Conservation (phyloP, 345 rosid species). For the Crucihimalaya himalaica region DNA sequence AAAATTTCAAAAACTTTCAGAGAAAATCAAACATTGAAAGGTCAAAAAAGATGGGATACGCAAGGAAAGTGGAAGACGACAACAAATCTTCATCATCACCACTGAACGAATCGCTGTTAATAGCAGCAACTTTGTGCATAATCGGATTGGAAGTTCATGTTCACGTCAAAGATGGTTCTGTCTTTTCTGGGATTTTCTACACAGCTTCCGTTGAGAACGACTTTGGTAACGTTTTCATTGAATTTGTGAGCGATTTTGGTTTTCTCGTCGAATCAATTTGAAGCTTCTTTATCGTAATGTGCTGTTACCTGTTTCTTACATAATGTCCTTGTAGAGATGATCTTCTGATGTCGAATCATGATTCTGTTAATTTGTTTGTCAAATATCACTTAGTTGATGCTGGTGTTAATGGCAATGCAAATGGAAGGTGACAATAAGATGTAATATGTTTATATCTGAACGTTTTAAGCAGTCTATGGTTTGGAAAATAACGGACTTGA, state of each 20-base stretch:
- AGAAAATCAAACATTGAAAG: not conserved
- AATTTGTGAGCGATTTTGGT: not conserved
- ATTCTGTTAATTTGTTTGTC: not conserved
- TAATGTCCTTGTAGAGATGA: not conserved
- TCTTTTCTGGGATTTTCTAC: constrained; percentile 73
- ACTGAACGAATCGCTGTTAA: constrained; percentile 58
- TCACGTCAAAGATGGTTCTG: constrained; percentile 78
- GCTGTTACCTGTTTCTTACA: not conserved
- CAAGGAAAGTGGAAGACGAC: constrained; percentile 46
- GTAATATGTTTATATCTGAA: not conserved
- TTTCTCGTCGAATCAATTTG: not conserved
- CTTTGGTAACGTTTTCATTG: constrained; percentile 44
- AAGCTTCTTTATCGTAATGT: constrained; percentile 2
- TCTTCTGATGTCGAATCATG: constrained; percentile 35
- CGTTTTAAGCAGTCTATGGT: not conserved
- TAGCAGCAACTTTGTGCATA: constrained; percentile 71
- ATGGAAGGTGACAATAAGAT: not conserved
- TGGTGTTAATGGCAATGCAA: not conserved
- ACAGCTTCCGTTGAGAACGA: constrained; percentile 73
- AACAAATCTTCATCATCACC: constrained; percentile 30
- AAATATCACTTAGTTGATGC: not conserved
- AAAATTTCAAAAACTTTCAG: not conserved
- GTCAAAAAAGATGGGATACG: constrained; percentile 45
- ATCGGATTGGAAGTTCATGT: constrained; percentile 83
- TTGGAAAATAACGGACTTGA: not conserved